Base-by-base conservation (phyloP, 192 early-diverging fungal genomes). In the Coemansia sp. region DNA sequence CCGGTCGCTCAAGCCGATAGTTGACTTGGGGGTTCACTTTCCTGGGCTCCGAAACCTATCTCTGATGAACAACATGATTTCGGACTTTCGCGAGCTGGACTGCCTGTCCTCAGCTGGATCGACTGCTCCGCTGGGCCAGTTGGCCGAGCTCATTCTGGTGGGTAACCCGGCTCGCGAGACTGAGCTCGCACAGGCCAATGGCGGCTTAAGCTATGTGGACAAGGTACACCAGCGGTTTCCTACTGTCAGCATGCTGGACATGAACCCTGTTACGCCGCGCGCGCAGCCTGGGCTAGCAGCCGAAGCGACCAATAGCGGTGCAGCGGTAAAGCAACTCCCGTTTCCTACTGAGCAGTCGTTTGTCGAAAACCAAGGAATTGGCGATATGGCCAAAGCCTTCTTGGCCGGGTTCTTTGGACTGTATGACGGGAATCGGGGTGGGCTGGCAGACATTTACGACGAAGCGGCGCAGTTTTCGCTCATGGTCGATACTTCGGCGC, bases 221-320 rank as follows among this genome's bases (percentile, higher is more conserved):
- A 75, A 76, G 68, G 68, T 82, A 11, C 79, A 82, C 39, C 64
- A 76, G 71, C 79, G 79, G 40, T 82, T 82, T 46, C 79, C 79
- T 16, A 82, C 79, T 0, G 62, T 82, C 60, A 74, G 67, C 62
- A 76, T 76, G 74, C 79, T 82, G 14, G 79, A 82, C 57, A 74
- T 73, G 71, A 76, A 69, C 50, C 71, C 74, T 3, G 73, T 82
- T n/a, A 42, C 62, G 32, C 79, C 79, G 38, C 67, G 63, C 21
- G 70, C 71, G 4, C 71, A 73, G 23, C 68, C 74, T 33, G 70
- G 66, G 3, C 60, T 44, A 46, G 50, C 9, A 9, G 14, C 42
- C 8, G 13, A 30, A n/a, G 55, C 14, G 1, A 16, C 30, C 30
- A 58, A 32, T 6, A 32, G n/a, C 13, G 30, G 30, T 26, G 19